Percentiles rank a stretch among this genome's conserved stretches.
Evolutionary conservation across 2,329 filamentous ascomycete species (phyloP).

Genomic region (Colletotrichum scovillei): DNA sequence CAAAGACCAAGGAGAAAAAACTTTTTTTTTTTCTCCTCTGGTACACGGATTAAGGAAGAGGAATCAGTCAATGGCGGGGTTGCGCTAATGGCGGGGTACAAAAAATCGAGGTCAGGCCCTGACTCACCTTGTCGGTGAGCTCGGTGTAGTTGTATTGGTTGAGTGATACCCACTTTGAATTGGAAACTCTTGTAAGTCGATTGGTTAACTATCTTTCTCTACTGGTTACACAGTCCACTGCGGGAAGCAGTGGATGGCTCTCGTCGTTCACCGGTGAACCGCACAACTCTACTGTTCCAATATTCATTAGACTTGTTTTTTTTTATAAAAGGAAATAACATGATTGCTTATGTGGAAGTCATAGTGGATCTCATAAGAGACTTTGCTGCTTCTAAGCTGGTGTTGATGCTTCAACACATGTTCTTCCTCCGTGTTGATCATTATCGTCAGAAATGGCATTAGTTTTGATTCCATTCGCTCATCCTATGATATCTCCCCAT

Average conservation of each 20-base stretch:
- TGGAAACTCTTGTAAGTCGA: background rate
- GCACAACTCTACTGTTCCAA: background rate
- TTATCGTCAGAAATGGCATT: background rate
- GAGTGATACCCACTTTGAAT: no score
- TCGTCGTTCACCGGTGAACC: background rate
- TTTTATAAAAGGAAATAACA: background rate
- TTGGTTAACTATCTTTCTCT: background rate
- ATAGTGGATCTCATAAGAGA: background rate
- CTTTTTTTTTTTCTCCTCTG: slow-evolving; percentile 16
- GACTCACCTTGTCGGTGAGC: background rate
- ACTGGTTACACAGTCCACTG: background rate
- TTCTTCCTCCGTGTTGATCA: background rate
- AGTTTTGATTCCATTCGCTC: background rate
- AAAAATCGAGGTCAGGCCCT: background rate
- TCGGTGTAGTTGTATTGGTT: background rate
- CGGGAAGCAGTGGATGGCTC: background rate
- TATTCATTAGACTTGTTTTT: background rate
- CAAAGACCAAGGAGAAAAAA: background rate
- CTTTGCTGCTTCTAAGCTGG: background rate
- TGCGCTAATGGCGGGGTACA: slow-evolving; percentile 7
- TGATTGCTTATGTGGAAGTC: background rate
- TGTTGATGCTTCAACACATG: background rate
- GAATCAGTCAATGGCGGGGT: slow-evolving; percentile 20
- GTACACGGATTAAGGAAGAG: background rate
- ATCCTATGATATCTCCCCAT: background rate